Base-by-base conservation (phyloP, 371 early-diverging fungal genomes). In the Rhizopus stolonifer region DNA sequence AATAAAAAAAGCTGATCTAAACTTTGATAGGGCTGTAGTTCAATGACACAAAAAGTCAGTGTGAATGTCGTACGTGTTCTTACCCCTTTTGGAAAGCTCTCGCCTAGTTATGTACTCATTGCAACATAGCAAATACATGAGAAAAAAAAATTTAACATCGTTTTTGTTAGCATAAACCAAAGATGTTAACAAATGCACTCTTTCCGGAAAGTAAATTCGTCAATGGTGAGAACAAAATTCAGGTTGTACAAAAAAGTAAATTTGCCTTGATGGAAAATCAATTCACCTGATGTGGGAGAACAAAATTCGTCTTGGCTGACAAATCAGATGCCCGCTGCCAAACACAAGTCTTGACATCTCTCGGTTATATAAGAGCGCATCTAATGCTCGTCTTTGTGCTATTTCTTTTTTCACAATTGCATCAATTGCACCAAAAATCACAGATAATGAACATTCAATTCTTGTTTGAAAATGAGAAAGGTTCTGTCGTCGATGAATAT, bases 181-280 rank as follows among this genome's bases (percentile, higher is more conserved):
- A n/a, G n/a, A n/a, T n/a, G n/a, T n/a, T n/a, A n/a, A n/a, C n/a
- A n/a, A n/a, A n/a, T 34, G 13, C 36, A 34, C 36, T 48, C 36
- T 48, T 48, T 10, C 21, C 34, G 43, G 43, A 51, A 51, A 51
- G 42, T 42, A 51, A 51, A 51, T 51, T 39, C 43, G 31, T 24
- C 42, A 19, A 22, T 48, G 23, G 31, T 19, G 48, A 48, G 48
- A 48, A 48, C 48, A 33, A 29, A 33, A 31, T 48, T 48, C 48
- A 34, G 25, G 48, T 39, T 50, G 51, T n/a, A 50, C 51, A n/a
- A 50, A 21, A 49, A 48, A 48, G n/a, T 48, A 31, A 48, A 36
- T 49, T 49, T 22, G 49, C 22, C 36, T 15, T 49, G 49, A 8
- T 23, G 33, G 49, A 49, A 50, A 32, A 47, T 31, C n/a, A 18